Percentiles rank a stretch among this genome's conserved stretches.
Evolutionary conservation across 2,329 filamentous ascomycete genomes (phyloP).

Genomic region (Ophiostoma pallidulum): DNA sequence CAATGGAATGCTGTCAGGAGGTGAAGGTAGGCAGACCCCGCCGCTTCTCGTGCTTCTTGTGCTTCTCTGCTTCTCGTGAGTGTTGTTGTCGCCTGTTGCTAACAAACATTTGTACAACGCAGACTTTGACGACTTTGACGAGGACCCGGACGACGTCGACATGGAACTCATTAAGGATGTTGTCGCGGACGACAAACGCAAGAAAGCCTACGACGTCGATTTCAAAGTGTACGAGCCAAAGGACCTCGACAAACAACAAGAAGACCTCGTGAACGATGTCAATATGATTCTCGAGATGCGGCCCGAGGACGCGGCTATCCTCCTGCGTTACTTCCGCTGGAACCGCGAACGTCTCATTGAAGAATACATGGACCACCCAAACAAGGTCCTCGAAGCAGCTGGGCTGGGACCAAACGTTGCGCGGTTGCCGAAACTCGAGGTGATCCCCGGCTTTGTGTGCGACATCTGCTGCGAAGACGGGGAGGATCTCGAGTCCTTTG

Average conservation of each 20-base stretch:
- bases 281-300: conserved; percentile 83
- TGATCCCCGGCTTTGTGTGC: conserved; percentile 70
- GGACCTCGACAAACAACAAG: conserved; percentile 79
- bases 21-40: conserved; percentile 32
- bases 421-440: conserved; percentile 57
- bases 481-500: conserved; percentile 68
- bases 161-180: conserved; percentile 51
- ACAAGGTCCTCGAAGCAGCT: conserved; percentile 71
- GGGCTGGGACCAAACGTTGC: conserved; percentile 62
- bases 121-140: conserved; percentile 45
- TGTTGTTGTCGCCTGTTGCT: not conserved
- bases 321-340: conserved; percentile 85
- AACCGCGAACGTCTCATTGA: conserved; percentile 94
- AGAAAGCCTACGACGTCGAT: conserved; percentile 71
- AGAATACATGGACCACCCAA: conserved; percentile 85
- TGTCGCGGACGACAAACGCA: conserved; percentile 54
- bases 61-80: too few species aligned
- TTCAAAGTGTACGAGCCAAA: conserved; percentile 71
- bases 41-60: too few species aligned
- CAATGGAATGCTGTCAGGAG: conserved; percentile 51
- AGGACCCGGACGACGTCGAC: conserved; percentile 46
- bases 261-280: conserved; percentile 79
- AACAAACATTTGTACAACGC: too few species aligned
- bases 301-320: conserved; percentile 81
- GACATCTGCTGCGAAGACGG: conserved; percentile 95